These are phyloP conservation scores for Inosperma sp. DNA, from an alignment of 768 basidiomycete species.

Conservation along the genomic window DNA sequence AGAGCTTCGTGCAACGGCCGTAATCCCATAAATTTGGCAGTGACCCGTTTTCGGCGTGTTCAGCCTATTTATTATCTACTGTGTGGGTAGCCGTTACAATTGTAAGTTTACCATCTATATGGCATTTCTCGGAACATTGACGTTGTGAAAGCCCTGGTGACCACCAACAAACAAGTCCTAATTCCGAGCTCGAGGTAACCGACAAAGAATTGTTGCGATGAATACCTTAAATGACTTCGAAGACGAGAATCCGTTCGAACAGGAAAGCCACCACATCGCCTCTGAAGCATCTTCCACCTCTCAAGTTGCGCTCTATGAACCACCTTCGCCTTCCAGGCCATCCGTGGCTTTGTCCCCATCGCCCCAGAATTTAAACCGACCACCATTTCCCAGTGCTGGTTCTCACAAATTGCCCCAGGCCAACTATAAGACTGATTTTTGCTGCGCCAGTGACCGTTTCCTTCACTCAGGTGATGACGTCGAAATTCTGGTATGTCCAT, in stretches of 20 bases:
- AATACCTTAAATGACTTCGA: slow-evolving; percentile 36
- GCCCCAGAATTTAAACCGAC: slow-evolving; percentile 32
- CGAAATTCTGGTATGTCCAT: slow-evolving; percentile 63
- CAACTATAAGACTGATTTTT: slow-evolving; percentile 71
- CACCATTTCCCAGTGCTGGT: slow-evolving; percentile 54
- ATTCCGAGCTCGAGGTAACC: background rate
- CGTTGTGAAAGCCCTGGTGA: too few species aligned
- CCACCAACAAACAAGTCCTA: too few species aligned
- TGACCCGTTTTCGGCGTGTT: too few species aligned
- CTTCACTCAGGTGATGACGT: slow-evolving; percentile 79
- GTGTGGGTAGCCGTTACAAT: too few species aligned
- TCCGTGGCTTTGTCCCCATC: slow-evolving; percentile 46
- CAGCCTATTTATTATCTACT: too few species aligned
- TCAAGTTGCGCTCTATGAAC: slow-evolving; percentile 52
- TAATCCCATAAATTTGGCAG: too few species aligned
- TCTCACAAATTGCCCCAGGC: slow-evolving; percentile 49
- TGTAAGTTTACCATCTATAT: too few species aligned
- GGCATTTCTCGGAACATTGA: too few species aligned
- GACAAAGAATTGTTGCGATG: slow-evolving; percentile 12
- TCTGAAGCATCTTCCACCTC: slow-evolving; percentile 53
- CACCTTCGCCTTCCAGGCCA: slow-evolving; percentile 49
- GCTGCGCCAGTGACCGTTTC: slow-evolving; percentile 69
- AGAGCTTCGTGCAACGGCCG: too few species aligned
- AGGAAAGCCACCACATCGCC: slow-evolving; percentile 39
- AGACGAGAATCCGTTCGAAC: slow-evolving; percentile 67